Evolutionary conservation across 345 rosid species (phyloP).

Genomic region (Salix viminalis): DNA sequence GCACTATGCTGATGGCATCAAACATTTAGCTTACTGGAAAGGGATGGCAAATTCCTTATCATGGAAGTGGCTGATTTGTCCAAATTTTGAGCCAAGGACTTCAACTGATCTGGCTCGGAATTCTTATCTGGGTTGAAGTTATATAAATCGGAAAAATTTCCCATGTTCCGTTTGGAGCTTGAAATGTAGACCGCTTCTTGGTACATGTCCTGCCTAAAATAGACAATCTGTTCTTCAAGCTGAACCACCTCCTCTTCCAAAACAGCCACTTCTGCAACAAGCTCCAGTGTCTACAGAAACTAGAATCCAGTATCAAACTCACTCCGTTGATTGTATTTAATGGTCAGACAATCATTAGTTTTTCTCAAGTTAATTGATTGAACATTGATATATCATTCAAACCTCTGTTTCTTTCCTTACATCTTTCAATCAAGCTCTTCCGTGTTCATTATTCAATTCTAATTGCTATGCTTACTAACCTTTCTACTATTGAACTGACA

Average conservation of each 20-base stretch:
- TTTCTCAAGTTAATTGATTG: background rate
- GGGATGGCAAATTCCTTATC: slow-evolving; percentile 20
- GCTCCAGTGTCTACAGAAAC: slow-evolving; percentile 62
- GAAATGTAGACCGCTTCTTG: slow-evolving; percentile 68
- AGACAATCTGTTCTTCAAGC: slow-evolving; percentile 76
- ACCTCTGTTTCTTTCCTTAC: background rate
- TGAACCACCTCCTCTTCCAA: slow-evolving; percentile 83
- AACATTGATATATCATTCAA: background rate
- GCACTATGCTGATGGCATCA: background rate
- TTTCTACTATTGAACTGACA: background rate
- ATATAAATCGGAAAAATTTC: slow-evolving; percentile 30
- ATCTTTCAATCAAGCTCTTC: background rate
- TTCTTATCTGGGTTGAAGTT: slow-evolving; percentile 22
- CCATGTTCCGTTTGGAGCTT: slow-evolving; percentile 43
- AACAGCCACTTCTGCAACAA: slow-evolving; percentile 94
- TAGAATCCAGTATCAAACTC: slow-evolving; percentile 17
- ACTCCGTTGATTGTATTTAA: slow-evolving; percentile 1
- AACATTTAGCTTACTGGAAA: slow-evolving; percentile 33
- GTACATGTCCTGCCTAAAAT: slow-evolving; percentile 63
- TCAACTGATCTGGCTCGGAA: slow-evolving; percentile 28
- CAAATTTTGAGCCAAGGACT: slow-evolving; percentile 16
- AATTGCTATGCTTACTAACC: background rate
- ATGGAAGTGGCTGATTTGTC: slow-evolving; percentile 20
- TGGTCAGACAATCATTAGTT: background rate
- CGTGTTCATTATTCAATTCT: background rate